Conservation (phyloP, 2,329 filamentous ascomycete genomes). For the Penicillium sp. region DNA sequence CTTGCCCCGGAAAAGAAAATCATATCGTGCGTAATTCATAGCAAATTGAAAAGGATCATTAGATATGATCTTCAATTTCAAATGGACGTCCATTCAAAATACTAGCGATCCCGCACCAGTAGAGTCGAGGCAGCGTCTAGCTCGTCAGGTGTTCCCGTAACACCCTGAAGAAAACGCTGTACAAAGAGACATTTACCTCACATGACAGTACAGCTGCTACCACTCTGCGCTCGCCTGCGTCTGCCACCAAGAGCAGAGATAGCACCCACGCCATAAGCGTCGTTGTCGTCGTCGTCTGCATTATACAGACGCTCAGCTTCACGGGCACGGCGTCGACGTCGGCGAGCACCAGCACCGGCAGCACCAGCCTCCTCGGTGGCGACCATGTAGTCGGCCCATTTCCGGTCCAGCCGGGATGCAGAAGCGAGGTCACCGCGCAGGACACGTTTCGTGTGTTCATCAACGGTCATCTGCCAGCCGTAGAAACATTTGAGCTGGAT, state of each 20-base stretch:
- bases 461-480: constrained; percentile 89
- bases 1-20: not conserved
- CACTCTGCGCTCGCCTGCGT: constrained; percentile 62
- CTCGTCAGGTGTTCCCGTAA: not conserved
- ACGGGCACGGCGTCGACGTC: constrained; percentile 72
- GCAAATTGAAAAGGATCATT: not conserved
- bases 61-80: not conserved
- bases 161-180: not conserved
- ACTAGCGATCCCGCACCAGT: constrained; percentile 18
- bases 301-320: constrained; percentile 79
- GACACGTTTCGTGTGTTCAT: constrained; percentile 87
- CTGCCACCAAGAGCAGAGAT: constrained; percentile 46
- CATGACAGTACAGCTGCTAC: constrained; percentile 64
- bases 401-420: constrained; percentile 76
- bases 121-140: not conserved
- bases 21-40: constrained; percentile 7
- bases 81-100: not conserved
- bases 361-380: constrained; percentile 78
- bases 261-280: constrained; percentile 34
- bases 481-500: constrained; percentile 92
- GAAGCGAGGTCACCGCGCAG: constrained; percentile 70
- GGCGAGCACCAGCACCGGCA: constrained; percentile 57
- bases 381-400: constrained; percentile 95
- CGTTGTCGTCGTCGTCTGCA: constrained; percentile 71
- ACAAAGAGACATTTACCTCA: constrained; percentile 41